Evolutionary conservation across 1,284 basidiomycete genomes (phyloP).

Genomic region (Ustilago bromivora): DNA sequence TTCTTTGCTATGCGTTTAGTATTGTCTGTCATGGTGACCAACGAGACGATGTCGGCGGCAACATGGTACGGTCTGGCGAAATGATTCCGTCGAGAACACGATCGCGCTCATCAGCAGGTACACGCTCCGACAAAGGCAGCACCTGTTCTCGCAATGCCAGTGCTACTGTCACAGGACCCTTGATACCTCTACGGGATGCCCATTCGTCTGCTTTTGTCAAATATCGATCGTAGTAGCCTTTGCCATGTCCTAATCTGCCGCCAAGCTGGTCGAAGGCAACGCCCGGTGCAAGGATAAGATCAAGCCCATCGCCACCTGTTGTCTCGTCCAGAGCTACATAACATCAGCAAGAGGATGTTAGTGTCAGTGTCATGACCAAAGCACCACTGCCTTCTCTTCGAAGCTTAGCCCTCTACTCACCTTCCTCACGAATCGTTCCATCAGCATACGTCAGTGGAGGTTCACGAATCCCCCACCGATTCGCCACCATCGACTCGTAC

Average conservation of each 20-base stretch:
- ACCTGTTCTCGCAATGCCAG: slow-evolving; percentile 67
- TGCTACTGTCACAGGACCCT: slow-evolving; percentile 61
- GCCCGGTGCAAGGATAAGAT: slow-evolving; percentile 71
- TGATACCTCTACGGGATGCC: slow-evolving; percentile 24
- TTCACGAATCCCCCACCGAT: slow-evolving; percentile 71
- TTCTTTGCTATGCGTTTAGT: not conserved
- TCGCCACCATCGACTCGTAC: slow-evolving; percentile 65
- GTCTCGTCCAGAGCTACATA: slow-evolving; percentile 59
- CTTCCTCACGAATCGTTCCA: slow-evolving; percentile 49
- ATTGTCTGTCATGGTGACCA: slow-evolving; percentile 23
- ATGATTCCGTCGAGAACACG: slow-evolving; percentile 65
- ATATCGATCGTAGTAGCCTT: slow-evolving; percentile 71
- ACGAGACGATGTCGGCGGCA: slow-evolving; percentile 27
- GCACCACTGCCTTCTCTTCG: too few species aligned
- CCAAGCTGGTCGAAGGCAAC: slow-evolving; percentile 69
- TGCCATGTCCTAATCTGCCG: slow-evolving; percentile 70
- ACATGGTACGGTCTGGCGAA: slow-evolving; percentile 52
- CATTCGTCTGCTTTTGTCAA: slow-evolving; percentile 52
- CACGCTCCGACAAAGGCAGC: slow-evolving; percentile 50
- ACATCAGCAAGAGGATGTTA: not conserved
- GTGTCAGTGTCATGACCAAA: not conserved
- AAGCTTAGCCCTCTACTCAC: slow-evolving; percentile 15
- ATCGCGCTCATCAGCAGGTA: slow-evolving; percentile 68
- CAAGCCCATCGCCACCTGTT: slow-evolving; percentile 66
- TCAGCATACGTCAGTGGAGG: slow-evolving; percentile 60